Percentiles rank a stretch among this genome's conserved stretches.
These are phyloP conservation scores for Astrephomene gubernaculifera DNA, from an alignment of 139 green algal species.

Conservation along the genomic window DNA sequence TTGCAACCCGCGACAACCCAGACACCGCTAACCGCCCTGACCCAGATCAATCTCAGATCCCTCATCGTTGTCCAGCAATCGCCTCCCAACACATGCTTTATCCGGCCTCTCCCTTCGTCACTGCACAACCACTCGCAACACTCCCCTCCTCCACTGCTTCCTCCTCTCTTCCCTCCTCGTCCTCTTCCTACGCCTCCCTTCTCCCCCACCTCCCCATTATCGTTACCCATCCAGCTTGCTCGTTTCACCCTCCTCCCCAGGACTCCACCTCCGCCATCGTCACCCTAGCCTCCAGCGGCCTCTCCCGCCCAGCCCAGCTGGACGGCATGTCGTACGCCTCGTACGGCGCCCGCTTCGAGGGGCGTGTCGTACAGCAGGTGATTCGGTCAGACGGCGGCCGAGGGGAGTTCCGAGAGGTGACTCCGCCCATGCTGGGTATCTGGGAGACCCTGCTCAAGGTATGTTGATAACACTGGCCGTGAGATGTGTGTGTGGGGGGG, in stretches of 20 bases:
- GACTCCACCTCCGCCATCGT: slow-evolving; percentile 76
- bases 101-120: no score
- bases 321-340: slow-evolving; percentile 84
- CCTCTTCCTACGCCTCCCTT: neutral
- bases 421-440: slow-evolving; percentile 83
- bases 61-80: no score
- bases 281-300: slow-evolving; percentile 71
- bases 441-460: slow-evolving; percentile 85
- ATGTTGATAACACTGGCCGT: no score
- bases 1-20: no score
- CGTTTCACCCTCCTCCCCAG: slow-evolving; percentile 35
- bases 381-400: slow-evolving; percentile 84
- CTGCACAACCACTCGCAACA: no score
- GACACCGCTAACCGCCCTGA: no score
- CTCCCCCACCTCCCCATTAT: neutral
- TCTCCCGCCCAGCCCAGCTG: slow-evolving; percentile 70
- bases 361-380: slow-evolving; percentile 70
- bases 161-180: neutral
- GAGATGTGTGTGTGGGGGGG: no score
- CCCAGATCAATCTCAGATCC: no score
- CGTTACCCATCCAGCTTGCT: no score
- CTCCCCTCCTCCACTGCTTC: no score
- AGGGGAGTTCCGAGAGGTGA: slow-evolving; percentile 80
- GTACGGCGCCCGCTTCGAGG: slow-evolving; percentile 88
- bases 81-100: no score